Evolutionary conservation across 768 basidiomycete species (phyloP).

Genomic region (Leccinellum luteum): DNA sequence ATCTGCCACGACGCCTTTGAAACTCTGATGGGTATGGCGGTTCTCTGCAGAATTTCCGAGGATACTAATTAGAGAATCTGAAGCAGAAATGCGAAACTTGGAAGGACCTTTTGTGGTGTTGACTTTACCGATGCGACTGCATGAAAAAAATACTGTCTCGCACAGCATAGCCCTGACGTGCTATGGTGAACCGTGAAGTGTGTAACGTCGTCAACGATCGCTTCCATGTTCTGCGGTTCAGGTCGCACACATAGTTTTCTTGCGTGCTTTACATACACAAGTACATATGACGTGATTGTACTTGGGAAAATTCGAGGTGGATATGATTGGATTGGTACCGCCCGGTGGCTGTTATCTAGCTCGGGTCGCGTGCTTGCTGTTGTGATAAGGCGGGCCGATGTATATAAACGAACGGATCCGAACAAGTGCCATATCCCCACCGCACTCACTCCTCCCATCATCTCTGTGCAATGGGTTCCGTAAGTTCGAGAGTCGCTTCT

Average conservation of each 20-base stretch:
- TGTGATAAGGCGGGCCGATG: slow-evolving; percentile 17
- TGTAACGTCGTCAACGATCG: background rate
- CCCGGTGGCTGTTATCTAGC: background rate
- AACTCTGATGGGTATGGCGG: background rate
- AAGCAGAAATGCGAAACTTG: background rate
- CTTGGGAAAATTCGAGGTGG: background rate
- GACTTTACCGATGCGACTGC: background rate
- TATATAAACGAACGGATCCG: slow-evolving; percentile 25
- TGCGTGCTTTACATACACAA: background rate
- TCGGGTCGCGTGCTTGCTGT: slow-evolving; percentile 11
- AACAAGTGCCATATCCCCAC: slow-evolving; percentile 8
- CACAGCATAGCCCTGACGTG: background rate
- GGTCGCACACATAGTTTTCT: background rate
- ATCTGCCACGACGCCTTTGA: slow-evolving; percentile 1
- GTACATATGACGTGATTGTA: background rate
- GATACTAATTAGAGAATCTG: background rate
- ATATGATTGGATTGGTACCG: background rate
- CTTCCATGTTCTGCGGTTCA: background rate
- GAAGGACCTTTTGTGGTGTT: background rate
- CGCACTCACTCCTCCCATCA: background rate
- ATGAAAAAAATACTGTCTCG: background rate
- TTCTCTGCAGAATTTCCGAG: background rate
- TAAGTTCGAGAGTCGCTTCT: slow-evolving; percentile 23
- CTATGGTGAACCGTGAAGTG: background rate
- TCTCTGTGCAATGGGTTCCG: slow-evolving; percentile 23